Evolutionary conservation across 2,329 filamentous ascomycete genomes (phyloP), one percentile per base, ranked within the genome.

Genomic region (Fusarium bactridioides): DNA sequence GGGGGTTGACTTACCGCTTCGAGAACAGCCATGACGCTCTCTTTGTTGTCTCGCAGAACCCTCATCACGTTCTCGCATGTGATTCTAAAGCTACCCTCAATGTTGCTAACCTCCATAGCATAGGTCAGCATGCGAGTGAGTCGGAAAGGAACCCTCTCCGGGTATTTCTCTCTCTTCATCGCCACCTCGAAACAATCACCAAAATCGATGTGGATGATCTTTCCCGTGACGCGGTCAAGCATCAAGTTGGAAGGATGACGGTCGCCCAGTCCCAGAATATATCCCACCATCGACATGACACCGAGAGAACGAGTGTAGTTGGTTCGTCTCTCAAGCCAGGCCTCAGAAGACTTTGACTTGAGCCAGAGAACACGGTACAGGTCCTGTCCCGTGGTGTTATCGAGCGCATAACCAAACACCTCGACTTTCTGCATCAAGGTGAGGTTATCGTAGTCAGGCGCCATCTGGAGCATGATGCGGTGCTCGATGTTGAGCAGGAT

Each of bases 271-370:
- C 96, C 97, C 27, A 99, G 90, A 73, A 99, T 98, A 82, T 99
- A 99, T 72, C 96, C 96, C n/a, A 98, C 96, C 94, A 99, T 99
- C n/a, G 94, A 98, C 96, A 99, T 99, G 78, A 99, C 96, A 76
- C 94, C 96, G 4, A 99, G 87, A 3, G 95, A 98, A 64, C 96
- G 92, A 23, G 96, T 99, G 84, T 99, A 99, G 80, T 97, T 99
- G n/a, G 97, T 99, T 59, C 96, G 92, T 47, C 96, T 90, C 82
- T 98, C 96, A 38, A 99, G 90, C 96, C 96, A 99, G 4, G 95
- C 93, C 82, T 99, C 96, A 0, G 95, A 98, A 69, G 93, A 97
- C 86, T 98, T 98, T 79, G 94, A 97, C 89, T 99, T 99, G 75
- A 99, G 88, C 96, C 97, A 99, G 40, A 99, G 86, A 4, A 99